Evolutionary conservation across 176 grass and related monocot species (phyloP).

Genomic region (Zizania latifolia): DNA sequence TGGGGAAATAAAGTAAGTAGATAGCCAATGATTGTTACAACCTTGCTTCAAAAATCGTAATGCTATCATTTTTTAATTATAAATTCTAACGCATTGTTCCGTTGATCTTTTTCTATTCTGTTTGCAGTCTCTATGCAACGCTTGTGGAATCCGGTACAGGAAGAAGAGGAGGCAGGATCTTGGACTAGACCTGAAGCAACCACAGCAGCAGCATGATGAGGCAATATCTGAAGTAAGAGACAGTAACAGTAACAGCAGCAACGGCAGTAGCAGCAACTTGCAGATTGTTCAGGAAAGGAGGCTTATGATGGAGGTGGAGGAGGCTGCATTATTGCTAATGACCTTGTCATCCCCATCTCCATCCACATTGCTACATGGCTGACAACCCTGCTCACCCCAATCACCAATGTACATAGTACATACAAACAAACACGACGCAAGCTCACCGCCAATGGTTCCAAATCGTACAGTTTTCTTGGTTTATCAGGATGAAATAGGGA

Average conservation of each 20-base stretch:
- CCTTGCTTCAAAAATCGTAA: not conserved
- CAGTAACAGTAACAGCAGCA: conserved; percentile 10
- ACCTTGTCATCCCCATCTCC: conserved; percentile 66
- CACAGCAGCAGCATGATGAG: conserved; percentile 1
- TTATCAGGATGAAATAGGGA: not conserved
- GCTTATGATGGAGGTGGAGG: conserved; percentile 54
- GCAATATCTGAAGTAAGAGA: conserved; percentile 13
- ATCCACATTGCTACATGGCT: conserved; percentile 43
- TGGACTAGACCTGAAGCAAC: conserved; percentile 42
- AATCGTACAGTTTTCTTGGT: not conserved
- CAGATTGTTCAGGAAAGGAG: conserved; percentile 41
- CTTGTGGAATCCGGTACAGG: conserved; percentile 84
- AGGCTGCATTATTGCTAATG: conserved; percentile 78
- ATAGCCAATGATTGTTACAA: not conserved
- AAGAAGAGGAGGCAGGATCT: conserved; percentile 66
- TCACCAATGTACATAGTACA: conserved; percentile 19
- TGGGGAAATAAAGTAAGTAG: not conserved
- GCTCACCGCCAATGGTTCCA: not conserved
- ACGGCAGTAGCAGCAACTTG: conserved; percentile 29
- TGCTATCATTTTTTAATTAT: not conserved
- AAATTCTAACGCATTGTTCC: not conserved
- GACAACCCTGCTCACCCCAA: not conserved
- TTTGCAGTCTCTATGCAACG: conserved; percentile 75
- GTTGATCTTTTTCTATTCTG: not conserved
- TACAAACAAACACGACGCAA: not conserved